Conservation (phyloP, 2,329 filamentous ascomycete species). For the Colletotrichum musicola region DNA sequence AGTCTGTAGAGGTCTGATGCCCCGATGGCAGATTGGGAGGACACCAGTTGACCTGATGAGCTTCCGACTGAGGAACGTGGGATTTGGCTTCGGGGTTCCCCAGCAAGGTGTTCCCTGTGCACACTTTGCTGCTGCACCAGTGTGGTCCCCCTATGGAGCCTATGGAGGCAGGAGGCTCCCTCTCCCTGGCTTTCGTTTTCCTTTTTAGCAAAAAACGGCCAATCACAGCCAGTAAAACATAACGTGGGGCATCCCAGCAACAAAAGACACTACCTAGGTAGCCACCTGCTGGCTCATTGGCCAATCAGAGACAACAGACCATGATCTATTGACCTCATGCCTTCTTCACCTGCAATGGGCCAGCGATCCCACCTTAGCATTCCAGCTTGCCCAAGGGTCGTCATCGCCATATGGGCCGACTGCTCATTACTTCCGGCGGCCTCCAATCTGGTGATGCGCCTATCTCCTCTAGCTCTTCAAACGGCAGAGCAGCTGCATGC, state of each 20-base stretch:
- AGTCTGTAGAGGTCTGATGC: too few relatives aligned
- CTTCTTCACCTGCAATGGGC: conserved; percentile 5
- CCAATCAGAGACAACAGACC: conserved; percentile 14
- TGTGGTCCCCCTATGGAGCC: too few relatives aligned
- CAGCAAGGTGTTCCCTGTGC: background rate
- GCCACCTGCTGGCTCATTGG: background rate
- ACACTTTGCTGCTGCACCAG: background rate
- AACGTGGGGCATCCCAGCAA: background rate
- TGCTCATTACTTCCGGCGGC: background rate
- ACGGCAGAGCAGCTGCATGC: too few relatives aligned
- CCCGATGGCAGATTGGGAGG: too few relatives aligned
- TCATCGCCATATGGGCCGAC: conserved; percentile 8
- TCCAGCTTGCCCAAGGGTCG: background rate
- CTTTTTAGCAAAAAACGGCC: conserved; percentile 18
- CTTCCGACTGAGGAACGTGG: conserved; percentile 1
- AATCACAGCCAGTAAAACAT: conserved; percentile 7
- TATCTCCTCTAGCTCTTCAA: too few relatives aligned
- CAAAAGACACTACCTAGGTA: too few relatives aligned
- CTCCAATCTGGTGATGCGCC: background rate
- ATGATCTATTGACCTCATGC: conserved; percentile 28
- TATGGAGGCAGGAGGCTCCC: background rate
- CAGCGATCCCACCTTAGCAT: background rate
- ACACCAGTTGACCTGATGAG: too few relatives aligned
- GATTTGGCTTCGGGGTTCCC: conserved; percentile 15
- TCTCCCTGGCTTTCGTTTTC: conserved; percentile 31